Evolutionary conservation across 1,284 basidiomycete species (phyloP), one percentile per base, ranked within the genome.

Genomic region (Trametes sp.): DNA sequence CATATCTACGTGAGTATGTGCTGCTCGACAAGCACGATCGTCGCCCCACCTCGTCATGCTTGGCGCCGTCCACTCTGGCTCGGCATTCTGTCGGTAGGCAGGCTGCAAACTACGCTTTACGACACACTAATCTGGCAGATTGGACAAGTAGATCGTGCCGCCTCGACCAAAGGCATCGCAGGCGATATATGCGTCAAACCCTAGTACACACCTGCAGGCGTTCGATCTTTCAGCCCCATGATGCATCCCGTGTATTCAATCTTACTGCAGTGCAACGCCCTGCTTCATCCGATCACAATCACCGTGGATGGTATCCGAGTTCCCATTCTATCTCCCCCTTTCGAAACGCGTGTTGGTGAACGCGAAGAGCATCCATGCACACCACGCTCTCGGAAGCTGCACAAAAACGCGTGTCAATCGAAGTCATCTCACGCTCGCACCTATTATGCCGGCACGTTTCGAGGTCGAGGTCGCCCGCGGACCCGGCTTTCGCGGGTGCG

Each of bases 81-180:
- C 52, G 52, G 52, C 52, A 19, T 53, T 53, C 52, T 29, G 26
- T 53, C 52, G 52, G 52, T 41, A 38, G 52, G 13, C 3, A 13
- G 2, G 21, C 28, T 29, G 26, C 8, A 9, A 26, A 4, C 10
- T n/a, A n/a, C n/a, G n/a, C n/a, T n/a, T n/a, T n/a, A 14, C 42
- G 19, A 6, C 16, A n/a, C 14, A 41, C n/a, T n/a, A n/a, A n/a
- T n/a, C n/a, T n/a, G n/a, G n/a, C n/a, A n/a, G n/a, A n/a, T n/a
- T n/a, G n/a, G n/a, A n/a, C n/a, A n/a, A n/a, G n/a, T n/a, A n/a
- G n/a, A n/a, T n/a, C n/a, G n/a, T n/a, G n/a, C n/a, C n/a, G n/a
- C n/a, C n/a, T n/a, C n/a, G n/a, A n/a, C n/a, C n/a, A n/a, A n/a
- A n/a, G n/a, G n/a, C n/a, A n/a, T n/a, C n/a, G n/a, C n/a, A n/a